A percentile compares a stretch with the other conserved stretches of the same genome.
These are phyloP conservation scores for Diplosphaera chodatii DNA, from an alignment of 139 green algal species.

Conservation along the genomic window DNA sequence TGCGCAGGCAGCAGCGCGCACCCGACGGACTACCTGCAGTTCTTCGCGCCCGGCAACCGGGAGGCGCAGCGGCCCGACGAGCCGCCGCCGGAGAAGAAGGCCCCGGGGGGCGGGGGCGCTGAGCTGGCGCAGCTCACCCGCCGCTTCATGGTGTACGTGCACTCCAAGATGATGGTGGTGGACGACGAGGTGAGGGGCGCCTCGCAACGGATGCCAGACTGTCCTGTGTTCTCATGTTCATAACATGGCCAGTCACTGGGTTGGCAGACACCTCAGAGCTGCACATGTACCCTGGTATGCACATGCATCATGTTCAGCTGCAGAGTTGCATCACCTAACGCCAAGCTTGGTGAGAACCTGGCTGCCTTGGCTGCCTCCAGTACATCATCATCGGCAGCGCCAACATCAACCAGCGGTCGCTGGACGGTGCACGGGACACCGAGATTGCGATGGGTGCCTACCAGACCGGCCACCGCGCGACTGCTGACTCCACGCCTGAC, in stretches of 20 bases:
- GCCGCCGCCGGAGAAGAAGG: background rate
- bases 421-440: constrained; percentile 49
- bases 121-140: constrained; percentile 12
- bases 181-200: constrained; percentile 49
- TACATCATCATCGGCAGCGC: constrained; percentile 49
- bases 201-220: no score
- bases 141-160: constrained; percentile 59
- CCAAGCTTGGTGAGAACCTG: no score
- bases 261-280: no score
- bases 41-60: constrained; percentile 43
- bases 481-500: background rate
- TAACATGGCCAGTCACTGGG: no score
- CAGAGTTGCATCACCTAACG: no score
- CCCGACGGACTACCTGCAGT: constrained; percentile 58
- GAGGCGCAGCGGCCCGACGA: constrained; percentile 11
- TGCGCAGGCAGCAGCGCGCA: no score
- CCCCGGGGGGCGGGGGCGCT: background rate
- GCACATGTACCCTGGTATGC: no score
- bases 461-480: constrained; percentile 28
- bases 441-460: constrained; percentile 45
- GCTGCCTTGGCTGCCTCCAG: no score
- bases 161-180: constrained; percentile 51
- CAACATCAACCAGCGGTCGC: constrained; percentile 63
- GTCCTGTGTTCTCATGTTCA: no score
- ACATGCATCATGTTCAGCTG: no score